Percentiles rank a stretch among this genome's conserved stretches.
Conservation (phyloP, 164 flowering plant genomes). For the Malania oleifera region DNA sequence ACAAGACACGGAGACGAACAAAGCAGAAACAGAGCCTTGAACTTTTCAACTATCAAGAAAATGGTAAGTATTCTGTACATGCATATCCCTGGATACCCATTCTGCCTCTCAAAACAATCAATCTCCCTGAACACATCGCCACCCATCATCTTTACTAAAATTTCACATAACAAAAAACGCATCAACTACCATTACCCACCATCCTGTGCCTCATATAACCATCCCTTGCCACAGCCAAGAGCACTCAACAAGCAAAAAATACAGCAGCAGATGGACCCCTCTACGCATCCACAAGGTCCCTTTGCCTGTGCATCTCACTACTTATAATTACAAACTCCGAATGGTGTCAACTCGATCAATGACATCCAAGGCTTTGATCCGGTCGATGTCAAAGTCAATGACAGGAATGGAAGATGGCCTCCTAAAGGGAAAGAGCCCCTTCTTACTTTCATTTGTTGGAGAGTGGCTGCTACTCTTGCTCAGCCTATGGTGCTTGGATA, state of each 20-base stretch:
- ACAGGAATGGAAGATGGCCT: conserved; percentile 57
- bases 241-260: neutral
- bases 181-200: neutral
- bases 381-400: conserved; percentile 74
- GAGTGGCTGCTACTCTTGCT: conserved; percentile 86
- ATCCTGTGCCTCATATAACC: neutral
- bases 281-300: neutral
- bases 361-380: conserved; percentile 79
- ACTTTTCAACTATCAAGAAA: conserved; percentile 14
- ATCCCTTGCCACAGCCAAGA: neutral
- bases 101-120: conserved; percentile 6
- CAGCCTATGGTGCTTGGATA: conserved; percentile 51
- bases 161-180: conserved; percentile 5
- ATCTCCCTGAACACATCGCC: conserved; percentile 5
- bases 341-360: conserved; percentile 85
- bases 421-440: conserved; percentile 43
- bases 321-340: conserved; percentile 16
- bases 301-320: neutral
- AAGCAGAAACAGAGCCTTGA: neutral
- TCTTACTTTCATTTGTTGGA: conserved; percentile 45
- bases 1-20: neutral
- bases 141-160: neutral
- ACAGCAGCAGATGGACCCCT: neutral
- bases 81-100: neutral
- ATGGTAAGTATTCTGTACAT: conserved; percentile 15